Percentiles rank a stretch among this genome's conserved stretches.
phyloP scores from a whole-genome alignment of 2,329 filamentous ascomycete species.

The Colletotrichum navitas region DNA sequence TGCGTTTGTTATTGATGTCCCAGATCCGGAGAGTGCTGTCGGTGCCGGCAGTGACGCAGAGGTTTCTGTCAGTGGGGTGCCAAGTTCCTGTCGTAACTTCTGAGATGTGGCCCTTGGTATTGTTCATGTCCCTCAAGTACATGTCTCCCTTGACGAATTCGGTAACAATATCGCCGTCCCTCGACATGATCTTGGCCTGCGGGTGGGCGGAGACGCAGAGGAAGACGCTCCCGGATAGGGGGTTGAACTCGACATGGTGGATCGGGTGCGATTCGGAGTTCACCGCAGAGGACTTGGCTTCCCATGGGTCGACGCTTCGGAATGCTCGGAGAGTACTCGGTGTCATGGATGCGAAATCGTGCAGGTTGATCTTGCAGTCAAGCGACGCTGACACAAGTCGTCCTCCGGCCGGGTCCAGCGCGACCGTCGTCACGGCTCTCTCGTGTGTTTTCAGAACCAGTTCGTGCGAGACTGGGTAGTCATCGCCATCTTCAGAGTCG shows the following conservation, averaged over 20 bases:
- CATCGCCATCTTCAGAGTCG: conserved; percentile 80
- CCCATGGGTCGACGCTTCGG: conserved; percentile 89
- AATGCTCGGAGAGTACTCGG: conserved; percentile 95
- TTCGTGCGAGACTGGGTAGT: conserved; percentile 93
- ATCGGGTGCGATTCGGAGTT: conserved; percentile 88
- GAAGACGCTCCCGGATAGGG: conserved; percentile 81
- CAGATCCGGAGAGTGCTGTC: conserved; percentile 97
- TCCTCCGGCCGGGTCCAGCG: conserved; percentile 86
- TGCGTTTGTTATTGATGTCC: conserved; percentile 92
- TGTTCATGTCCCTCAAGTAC: conserved; percentile 97
- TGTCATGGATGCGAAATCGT: conserved; percentile 96
- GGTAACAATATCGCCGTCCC: conserved; percentile 86
- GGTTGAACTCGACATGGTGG: conserved; percentile 89
- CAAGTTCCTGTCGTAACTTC: conserved; percentile 91
- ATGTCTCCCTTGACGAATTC: conserved; percentile 98
- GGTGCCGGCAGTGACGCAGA: conserved; percentile 91
- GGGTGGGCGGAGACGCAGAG: conserved; percentile 90
- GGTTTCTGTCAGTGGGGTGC: conserved; percentile 87
- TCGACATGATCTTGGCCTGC: conserved; percentile 88
- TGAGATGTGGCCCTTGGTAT: conserved; percentile 96
- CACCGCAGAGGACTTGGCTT: conserved; percentile 76
- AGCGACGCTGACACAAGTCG: conserved; percentile 91
- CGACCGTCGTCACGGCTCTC: conserved; percentile 84
- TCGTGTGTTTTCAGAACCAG: conserved; percentile 94
- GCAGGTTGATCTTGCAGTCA: conserved; percentile 91